A percentile compares a stretch with the other conserved stretches of the same genome.
These are phyloP conservation scores for Colletotrichum tamarilloi DNA, from an alignment of 2,329 filamentous ascomycete genomes.

Conservation along the genomic window DNA sequence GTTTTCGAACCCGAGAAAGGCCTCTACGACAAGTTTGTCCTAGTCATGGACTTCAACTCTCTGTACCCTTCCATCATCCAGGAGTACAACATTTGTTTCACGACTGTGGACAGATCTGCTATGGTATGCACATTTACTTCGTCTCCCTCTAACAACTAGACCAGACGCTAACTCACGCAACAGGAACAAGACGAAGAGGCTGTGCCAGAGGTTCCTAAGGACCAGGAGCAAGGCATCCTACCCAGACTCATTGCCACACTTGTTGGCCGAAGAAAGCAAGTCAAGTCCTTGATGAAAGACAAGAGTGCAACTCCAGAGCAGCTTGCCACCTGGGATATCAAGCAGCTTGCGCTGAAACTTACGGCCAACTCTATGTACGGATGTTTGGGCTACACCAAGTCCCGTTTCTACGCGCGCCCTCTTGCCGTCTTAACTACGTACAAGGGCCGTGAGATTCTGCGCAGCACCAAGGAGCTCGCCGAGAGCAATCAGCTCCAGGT, in stretches of 20 bases:
- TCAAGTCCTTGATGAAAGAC: slow-evolving; percentile 97
- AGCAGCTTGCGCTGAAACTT: slow-evolving; percentile 94
- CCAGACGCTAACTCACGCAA: slow-evolving; percentile 43
- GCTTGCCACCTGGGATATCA: slow-evolving; percentile 96
- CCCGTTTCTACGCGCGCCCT: slow-evolving; percentile 95
- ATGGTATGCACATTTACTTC: slow-evolving; percentile 63
- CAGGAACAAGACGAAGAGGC: slow-evolving; percentile 80
- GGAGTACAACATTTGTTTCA: slow-evolving; percentile 99
- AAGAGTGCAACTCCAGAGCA: slow-evolving; percentile 87
- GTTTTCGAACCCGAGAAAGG: slow-evolving; percentile 98
- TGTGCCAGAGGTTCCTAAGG: slow-evolving; percentile 85
- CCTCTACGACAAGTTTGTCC: slow-evolving; percentile 96
- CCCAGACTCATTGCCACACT: slow-evolving; percentile 92
- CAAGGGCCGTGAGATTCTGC: slow-evolving; percentile 97
- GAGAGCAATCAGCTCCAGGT: slow-evolving; percentile 92
- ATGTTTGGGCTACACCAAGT: slow-evolving; percentile 96
- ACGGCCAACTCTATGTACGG: slow-evolving; percentile 99
- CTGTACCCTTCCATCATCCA: slow-evolving; percentile 99
- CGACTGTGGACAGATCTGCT: slow-evolving; percentile 85
- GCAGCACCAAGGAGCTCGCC: slow-evolving; percentile 94
- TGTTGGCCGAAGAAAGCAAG: slow-evolving; percentile 87
- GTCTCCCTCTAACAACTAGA: not conserved
- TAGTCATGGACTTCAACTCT: slow-evolving; percentile 99
- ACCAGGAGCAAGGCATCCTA: slow-evolving; percentile 85
- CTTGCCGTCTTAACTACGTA: slow-evolving; percentile 95